Base-by-base conservation (phyloP, 2,329 filamentous ascomycete genomes). In the Colletotrichum sp. region DNA sequence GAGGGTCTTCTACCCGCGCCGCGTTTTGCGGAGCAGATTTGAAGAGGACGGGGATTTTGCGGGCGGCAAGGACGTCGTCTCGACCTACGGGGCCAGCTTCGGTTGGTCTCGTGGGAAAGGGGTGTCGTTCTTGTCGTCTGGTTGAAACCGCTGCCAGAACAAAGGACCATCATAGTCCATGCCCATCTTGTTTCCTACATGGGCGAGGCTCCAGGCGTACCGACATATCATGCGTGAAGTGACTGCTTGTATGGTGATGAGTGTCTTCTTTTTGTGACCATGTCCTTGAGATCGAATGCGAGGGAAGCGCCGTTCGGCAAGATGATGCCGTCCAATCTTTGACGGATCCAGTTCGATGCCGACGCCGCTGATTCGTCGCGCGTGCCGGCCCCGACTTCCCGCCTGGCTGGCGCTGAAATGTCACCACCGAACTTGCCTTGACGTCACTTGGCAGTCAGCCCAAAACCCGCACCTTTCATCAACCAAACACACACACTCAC, bases 151-250 rank as follows among this genome's bases (percentile, higher is more conserved):
- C 83, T 89, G 87, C 88, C 79, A 89, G 84, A 89, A 69, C 80
- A 81, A 76, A 77, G 88, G 87, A 85, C 87, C 87, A 88, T 89
- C 88, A 89, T 89, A 89, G 88, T 89, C 88, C 88, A 81, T 83
- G 87, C 83, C 87, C 83, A 85, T 86, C 83, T 84, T 79, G 75
- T 76, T 79, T 80, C 71, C 81, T 79, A 89, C 87, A 83, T 84
- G 84, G 87, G 86, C 86, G 87, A 85, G 88, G 88, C 88, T 89
- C 88, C 88, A 78, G 82, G 87, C 82, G 87, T 81, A 86, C 87
- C 88, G 78, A 76, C 74, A 76, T 66, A 34, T 60, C 6, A 2
- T 63, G 28, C 28, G 9, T 21, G 10, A 36, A 24, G 21, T 43
- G 61, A 64, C 3, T 8, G 5, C 12, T 13, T 24, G 18, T 12